Conservation (phyloP, 805 yeast genomes). For the Saccharomycopsis sp. region DNA sequence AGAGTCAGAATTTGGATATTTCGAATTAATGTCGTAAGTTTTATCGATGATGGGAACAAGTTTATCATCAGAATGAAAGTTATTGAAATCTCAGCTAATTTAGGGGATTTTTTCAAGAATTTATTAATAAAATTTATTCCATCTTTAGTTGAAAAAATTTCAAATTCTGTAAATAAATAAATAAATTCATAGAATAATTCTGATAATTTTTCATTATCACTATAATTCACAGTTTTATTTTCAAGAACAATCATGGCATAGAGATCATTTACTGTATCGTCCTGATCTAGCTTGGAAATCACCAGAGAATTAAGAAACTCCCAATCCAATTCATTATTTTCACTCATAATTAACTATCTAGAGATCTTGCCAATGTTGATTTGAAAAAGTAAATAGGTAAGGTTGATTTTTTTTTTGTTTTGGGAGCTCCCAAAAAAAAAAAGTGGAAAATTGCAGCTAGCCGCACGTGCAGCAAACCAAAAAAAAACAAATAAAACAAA, state of each 20-base stretch:
- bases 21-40: constrained; percentile 7
- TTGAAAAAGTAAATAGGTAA: too few relatives aligned
- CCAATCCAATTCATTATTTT: too few relatives aligned
- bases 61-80: constrained; percentile 19
- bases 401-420: too few relatives aligned
- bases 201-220: constrained; percentile 3
- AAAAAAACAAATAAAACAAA: too few relatives aligned
- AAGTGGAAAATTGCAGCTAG: too few relatives aligned
- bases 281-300: not conserved
- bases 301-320: not conserved
- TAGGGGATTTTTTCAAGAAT: constrained; percentile 1
- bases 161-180: constrained; percentile 1
- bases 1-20: not conserved
- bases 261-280: not conserved
- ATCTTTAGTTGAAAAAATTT: constrained; percentile 6
- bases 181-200: constrained; percentile 17
- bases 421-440: too few relatives aligned
- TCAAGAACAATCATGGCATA: too few relatives aligned
- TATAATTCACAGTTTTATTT: too few relatives aligned
- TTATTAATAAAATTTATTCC: constrained; percentile 9
- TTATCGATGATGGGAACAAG: constrained; percentile 10
- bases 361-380: too few relatives aligned
- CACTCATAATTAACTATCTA: too few relatives aligned
- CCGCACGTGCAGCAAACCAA: too few relatives aligned
- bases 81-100: constrained; percentile 1